Conservation (phyloP, 805 yeast species). For the Babjeviella inositovora region DNA sequence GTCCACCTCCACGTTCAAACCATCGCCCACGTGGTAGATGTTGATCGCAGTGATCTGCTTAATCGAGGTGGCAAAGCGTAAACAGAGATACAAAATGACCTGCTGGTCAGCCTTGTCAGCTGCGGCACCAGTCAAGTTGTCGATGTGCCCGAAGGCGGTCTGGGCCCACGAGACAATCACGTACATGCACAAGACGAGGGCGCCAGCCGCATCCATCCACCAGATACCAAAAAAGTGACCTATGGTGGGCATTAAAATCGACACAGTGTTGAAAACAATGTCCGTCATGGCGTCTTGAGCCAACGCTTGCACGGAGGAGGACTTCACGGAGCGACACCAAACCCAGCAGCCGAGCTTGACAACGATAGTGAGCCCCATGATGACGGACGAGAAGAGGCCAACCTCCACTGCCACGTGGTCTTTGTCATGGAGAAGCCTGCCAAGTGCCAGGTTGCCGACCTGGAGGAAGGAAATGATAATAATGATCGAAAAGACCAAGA, state of each 20-base stretch:
- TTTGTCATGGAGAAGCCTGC: conserved; percentile 19
- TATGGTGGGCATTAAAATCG: conserved; percentile 51
- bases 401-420: conserved; percentile 26
- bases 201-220: conserved; percentile 72
- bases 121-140: conserved; percentile 59
- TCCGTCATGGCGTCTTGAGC: conserved; percentile 78
- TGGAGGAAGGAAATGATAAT: conserved; percentile 60
- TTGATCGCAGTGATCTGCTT: conserved; percentile 46
- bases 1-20: conserved; percentile 64
- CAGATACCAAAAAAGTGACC: conserved; percentile 37
- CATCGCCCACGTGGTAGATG: conserved; percentile 70
- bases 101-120: conserved; percentile 49
- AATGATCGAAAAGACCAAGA: conserved; percentile 53
- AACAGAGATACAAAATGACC: conserved; percentile 49
- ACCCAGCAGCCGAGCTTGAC: conserved; percentile 44
- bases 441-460: conserved; percentile 49
- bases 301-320: conserved; percentile 60
- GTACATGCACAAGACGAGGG: conserved; percentile 42
- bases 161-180: conserved; percentile 47
- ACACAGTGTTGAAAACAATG: conserved; percentile 54
- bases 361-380: conserved; percentile 49
- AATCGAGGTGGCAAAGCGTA: conserved; percentile 54
- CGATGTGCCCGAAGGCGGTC: conserved; percentile 57
- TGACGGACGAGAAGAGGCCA: conserved; percentile 29
- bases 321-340: conserved; percentile 43